Conservation (phyloP, 2,329 filamentous ascomycete species). For the Apiospora hydei region DNA sequence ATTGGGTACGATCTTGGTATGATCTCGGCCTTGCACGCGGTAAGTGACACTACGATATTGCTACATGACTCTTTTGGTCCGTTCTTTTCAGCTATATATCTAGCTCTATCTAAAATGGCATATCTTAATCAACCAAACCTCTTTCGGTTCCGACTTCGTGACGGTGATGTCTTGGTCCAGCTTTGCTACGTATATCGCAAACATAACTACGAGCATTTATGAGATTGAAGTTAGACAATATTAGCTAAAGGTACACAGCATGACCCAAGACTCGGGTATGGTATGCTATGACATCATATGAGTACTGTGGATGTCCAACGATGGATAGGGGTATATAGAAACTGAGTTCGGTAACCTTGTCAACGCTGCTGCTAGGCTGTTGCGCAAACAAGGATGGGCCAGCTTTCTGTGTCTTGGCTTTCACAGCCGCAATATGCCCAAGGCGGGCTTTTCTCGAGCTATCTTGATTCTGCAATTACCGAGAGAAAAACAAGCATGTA, state of each 20-base stretch:
- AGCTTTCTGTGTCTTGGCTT: not conserved
- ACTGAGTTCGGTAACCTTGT: not conserved
- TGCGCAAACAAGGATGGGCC: not conserved
- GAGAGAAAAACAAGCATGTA: not conserved
- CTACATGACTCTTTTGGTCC: not conserved
- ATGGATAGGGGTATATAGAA: not conserved
- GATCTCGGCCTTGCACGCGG: not conserved
- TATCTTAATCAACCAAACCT: not conserved
- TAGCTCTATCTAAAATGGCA: slow-evolving; percentile 7
- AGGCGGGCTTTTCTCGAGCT: not conserved
- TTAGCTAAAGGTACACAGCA: not conserved
- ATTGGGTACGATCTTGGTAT: not conserved
- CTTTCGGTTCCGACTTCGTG: not conserved
- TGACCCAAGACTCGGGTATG: not conserved
- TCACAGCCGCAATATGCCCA: not conserved
- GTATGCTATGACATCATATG: not conserved
- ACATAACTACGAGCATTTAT: not conserved
- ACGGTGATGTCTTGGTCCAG: slow-evolving; percentile 6
- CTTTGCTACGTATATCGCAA: not conserved
- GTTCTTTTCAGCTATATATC: slow-evolving; percentile 1
- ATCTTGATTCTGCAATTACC: not conserved
- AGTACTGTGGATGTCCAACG: not conserved
- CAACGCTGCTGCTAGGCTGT: not conserved
- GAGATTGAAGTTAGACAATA: not conserved
- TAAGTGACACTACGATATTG: slow-evolving; percentile 12